Evolutionary conservation across 73 alveolate genomes (phyloP), one percentile per base, ranked within the genome.

Genomic region (Durusdinium trenchii): DNA sequence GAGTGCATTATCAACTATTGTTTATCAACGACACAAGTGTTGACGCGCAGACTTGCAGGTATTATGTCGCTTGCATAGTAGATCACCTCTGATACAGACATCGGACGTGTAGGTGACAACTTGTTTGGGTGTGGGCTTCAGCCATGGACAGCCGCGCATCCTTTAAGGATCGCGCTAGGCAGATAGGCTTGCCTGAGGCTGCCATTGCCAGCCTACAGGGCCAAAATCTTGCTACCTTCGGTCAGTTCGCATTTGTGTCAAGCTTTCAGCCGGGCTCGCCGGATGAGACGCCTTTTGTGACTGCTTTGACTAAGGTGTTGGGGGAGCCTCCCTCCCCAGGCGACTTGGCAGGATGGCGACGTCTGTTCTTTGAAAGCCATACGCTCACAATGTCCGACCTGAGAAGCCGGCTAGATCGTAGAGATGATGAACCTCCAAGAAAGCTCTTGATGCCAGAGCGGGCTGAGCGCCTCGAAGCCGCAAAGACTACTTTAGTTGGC

Each of bases 401-500:
- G 40, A 51, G 64, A 28, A 40, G 35, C 43, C 6, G 78, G 28
- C 40, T 52, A 5, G 79, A 86, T n/a, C 83, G 83, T 3, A 16
- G 48, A 14, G 95, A 60, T 1, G 83, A 86, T 35, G 95, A 86
- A 9, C 64, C 26, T 2, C 67, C 95, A 1, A 54, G 52, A 36
- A 43, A 50, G 35, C n/a, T 86, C 4, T 28, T 47, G 3, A 86
- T 86, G 95, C 64, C 95, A 2, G 95, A 60, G 23, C 81, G 95
- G 0, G 83, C 43, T 1, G 95, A 86, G 46, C 28, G 83, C 16
- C 48, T 86, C 23, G 67, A 38, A 28, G 20, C 45, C 6, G 46
- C 52, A 46, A 57, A 61, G 40, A 43, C 12, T 0, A 2, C 61
- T 0, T 64, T 86, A 12, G 48, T 32, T 0, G 95, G 95, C n/a